Evolutionary conservation across 2,329 filamentous ascomycete species (phyloP).

Genomic region (Diaporthe sp.): DNA sequence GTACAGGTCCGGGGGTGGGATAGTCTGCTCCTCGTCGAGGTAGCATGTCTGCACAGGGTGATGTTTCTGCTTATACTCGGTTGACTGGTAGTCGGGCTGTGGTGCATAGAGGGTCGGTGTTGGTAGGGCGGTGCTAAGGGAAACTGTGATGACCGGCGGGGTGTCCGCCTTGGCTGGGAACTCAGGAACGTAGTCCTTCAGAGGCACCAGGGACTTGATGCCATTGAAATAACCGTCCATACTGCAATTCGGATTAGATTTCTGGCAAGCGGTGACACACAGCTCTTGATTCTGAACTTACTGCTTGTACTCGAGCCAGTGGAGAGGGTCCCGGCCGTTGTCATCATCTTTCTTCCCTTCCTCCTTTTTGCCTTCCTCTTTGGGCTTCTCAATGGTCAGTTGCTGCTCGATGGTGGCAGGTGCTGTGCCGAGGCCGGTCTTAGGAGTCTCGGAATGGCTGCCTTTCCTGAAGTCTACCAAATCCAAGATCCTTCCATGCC

Average conservation of each 20-base stretch:
- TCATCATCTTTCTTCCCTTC: constrained; percentile 12
- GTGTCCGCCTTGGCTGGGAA: constrained; percentile 67
- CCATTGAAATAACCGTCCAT: constrained; percentile 86
- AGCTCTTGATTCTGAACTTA: constrained; percentile 48
- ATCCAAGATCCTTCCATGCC: constrained; percentile 43
- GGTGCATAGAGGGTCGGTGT: constrained; percentile 72
- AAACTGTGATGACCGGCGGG: constrained; percentile 51
- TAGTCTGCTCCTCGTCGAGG: constrained; percentile 70
- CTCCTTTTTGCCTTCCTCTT: constrained; percentile 44
- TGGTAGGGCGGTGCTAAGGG: constrained; percentile 54
- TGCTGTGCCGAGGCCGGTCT: constrained; percentile 5
- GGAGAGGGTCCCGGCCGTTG: constrained; percentile 46
- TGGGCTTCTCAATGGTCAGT: constrained; percentile 42
- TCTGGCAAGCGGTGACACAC: neutral
- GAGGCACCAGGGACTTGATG: constrained; percentile 76
- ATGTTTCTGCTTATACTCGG: constrained; percentile 67
- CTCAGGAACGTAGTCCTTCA: constrained; percentile 76
- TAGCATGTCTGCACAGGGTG: constrained; percentile 72
- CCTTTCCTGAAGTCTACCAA: constrained; percentile 43
- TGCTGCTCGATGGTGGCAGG: constrained; percentile 40
- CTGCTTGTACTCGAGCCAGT: constrained; percentile 59
- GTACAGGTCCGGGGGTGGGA: constrained; percentile 73
- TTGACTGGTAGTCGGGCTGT: constrained; percentile 74
- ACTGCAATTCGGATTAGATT: constrained; percentile 59
- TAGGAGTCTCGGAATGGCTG: constrained; percentile 36